Base-by-base conservation (phyloP, 1,284 basidiomycete genomes). In the Moesziomyces antarcticus region DNA sequence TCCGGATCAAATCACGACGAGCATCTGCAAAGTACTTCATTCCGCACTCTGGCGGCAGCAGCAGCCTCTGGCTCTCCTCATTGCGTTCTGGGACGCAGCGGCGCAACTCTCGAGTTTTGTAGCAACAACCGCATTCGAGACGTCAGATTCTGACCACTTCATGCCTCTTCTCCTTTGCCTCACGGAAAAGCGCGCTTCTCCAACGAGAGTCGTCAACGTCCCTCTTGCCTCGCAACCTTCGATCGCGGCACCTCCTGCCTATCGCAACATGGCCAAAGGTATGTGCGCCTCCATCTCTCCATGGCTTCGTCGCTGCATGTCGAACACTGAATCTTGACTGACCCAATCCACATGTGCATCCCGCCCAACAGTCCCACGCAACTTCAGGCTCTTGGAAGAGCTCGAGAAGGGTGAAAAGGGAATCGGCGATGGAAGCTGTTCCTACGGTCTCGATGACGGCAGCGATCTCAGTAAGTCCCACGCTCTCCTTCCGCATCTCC, bases 371-470 rank as follows among this genome's bases (percentile, higher is more conserved):
- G 96, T 98, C 69, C 96, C 96, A 42, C 89, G 96, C 82, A 97
- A 94, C 86, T 99, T 99, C 87, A 89, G 93, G 59, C 90, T 99
- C 45, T 74, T 83, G 27, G 82, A 97, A 85, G 95, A 99, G 87
- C 91, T 99, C 76, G 96, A 99, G 87, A 98, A 98, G 86, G 96
- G 97, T 79, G 96, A 99, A 88, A 99, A 99, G 86, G 96, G 97
- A 50, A 94, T 99, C 83, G 96, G 96, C 72, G 96, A 98, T 87
- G 96, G 95, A 63, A 93, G 92, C 40, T 97, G 94, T 87, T 95
- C 93, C 33, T 98, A 98, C 81, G 95, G 95, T 59, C 77, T 84
- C 20, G 82, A 81, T 33, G 82, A 83, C 35, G 76, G 75, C 33
- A 77, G 67, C 37, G 82, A 83, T 68, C 75, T 82, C 41, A 71